These are phyloP conservation scores for Carex parvula DNA, from an alignment of 176 grass and related monocot species.

Conservation along the genomic window DNA sequence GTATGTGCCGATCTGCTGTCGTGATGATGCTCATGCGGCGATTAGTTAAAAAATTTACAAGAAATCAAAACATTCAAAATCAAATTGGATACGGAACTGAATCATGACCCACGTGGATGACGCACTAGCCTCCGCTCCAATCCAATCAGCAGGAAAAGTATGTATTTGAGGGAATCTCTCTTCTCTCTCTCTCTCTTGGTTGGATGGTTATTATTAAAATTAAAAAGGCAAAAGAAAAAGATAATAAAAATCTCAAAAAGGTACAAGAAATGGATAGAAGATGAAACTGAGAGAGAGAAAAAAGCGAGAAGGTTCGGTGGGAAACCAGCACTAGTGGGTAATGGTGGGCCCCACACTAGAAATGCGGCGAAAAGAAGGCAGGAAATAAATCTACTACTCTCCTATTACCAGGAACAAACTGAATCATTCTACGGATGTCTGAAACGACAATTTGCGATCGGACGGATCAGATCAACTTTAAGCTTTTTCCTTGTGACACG, in stretches of 20 bases:
- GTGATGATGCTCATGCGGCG: neutral
- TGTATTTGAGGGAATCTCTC: slow-evolving; percentile 21
- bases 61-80: slow-evolving; percentile 5
- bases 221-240: neutral
- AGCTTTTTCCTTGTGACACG: neutral
- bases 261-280: neutral
- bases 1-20: neutral
- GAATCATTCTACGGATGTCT: slow-evolving; percentile 2
- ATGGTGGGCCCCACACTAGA: neutral
- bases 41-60: neutral
- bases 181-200: neutral
- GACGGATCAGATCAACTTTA: neutral
- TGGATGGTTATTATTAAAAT: slow-evolving; percentile 14
- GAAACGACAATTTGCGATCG: neutral
- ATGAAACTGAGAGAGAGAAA: neutral
- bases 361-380: slow-evolving; percentile 26
- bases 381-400: neutral
- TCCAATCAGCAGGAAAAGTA: neutral
- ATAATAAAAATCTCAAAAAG: neutral
- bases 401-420: neutral
- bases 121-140: neutral
- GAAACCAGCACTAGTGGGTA: neutral
- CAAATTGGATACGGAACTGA: slow-evolving; percentile 20
- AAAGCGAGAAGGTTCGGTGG: slow-evolving; percentile 21
- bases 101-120: slow-evolving; percentile 16